Conservation (phyloP, 2,329 filamentous ascomycete species). For the Colletotrichum karsti region DNA sequence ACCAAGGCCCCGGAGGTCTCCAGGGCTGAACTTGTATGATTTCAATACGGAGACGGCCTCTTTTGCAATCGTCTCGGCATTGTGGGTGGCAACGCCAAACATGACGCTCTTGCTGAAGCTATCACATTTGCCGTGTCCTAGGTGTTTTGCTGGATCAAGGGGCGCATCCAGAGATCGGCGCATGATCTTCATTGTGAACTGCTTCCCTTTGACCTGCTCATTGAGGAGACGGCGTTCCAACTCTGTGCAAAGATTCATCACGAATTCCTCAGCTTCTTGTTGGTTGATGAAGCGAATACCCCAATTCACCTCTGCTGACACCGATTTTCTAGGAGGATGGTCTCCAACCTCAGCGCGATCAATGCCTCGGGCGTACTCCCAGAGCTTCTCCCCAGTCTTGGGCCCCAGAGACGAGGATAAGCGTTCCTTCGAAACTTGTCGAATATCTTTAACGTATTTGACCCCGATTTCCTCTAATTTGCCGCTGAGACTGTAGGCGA, state of each 20-base stretch:
- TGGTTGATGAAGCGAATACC: conserved; percentile 94
- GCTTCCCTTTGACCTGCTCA: conserved; percentile 85
- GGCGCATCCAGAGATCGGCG: conserved; percentile 85
- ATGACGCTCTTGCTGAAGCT: conserved; percentile 87
- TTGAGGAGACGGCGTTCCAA: conserved; percentile 82
- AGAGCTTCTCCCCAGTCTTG: conserved; percentile 91
- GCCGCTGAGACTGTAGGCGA: conserved; percentile 88
- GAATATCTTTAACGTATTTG: conserved; percentile 83
- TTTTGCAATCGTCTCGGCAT: conserved; percentile 74
- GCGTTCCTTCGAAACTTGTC: conserved; percentile 78
- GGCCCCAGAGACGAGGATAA: conserved; percentile 80
- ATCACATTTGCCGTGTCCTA: conserved; percentile 96
- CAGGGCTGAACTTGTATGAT: conserved; percentile 84
- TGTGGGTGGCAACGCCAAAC: conserved; percentile 86
- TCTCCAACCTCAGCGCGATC: conserved; percentile 88
- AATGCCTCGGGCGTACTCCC: conserved; percentile 89
- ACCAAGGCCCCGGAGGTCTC: conserved; percentile 91
- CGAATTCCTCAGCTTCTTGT: conserved; percentile 92
- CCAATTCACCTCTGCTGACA: conserved; percentile 98
- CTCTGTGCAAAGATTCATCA: conserved; percentile 85
- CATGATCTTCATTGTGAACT: conserved; percentile 96
- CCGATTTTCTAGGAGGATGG: conserved; percentile 86
- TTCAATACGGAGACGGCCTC: conserved; percentile 88
- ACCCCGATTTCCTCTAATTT: conserved; percentile 90
- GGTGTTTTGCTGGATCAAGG: conserved; percentile 88